Evolutionary conservation across 345 rosid species (phyloP).

Genomic region (Hibiscus tridactylites): DNA sequence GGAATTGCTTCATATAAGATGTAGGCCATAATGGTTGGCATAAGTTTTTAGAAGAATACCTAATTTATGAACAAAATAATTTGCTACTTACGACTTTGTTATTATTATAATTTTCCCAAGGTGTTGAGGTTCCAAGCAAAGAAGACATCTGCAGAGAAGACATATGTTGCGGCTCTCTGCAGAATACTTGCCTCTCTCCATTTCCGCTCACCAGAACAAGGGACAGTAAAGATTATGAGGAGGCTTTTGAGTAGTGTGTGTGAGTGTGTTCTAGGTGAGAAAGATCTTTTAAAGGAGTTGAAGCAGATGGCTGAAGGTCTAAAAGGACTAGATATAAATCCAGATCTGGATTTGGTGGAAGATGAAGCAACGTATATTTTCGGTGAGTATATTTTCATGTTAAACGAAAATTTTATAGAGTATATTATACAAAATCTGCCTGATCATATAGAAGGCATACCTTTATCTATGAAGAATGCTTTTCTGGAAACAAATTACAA

Average conservation of each 20-base stretch:
- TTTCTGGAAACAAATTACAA: background rate
- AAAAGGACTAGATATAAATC: conserved; percentile 40
- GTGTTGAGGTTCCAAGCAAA: conserved; percentile 53
- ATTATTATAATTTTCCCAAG: conserved; percentile 27
- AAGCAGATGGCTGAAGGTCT: conserved; percentile 52
- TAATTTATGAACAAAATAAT: background rate
- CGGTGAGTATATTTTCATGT: conserved; percentile 31
- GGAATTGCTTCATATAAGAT: background rate
- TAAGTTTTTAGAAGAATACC: too few species aligned
- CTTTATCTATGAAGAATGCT: background rate
- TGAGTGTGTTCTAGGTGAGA: conserved; percentile 46
- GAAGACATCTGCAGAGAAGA: conserved; percentile 76
- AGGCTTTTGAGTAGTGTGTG: conserved; percentile 41
- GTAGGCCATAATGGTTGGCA: background rate
- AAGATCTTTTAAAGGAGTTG: conserved; percentile 63
- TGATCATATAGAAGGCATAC: background rate
- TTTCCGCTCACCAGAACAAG: conserved; percentile 53
- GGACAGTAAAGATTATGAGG: conserved; percentile 53
- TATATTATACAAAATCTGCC: background rate
- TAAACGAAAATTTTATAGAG: background rate
- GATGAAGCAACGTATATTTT: conserved; percentile 51
- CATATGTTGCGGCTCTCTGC: conserved; percentile 62
- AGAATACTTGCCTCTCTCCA: conserved; percentile 54
- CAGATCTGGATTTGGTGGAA: conserved; percentile 46
- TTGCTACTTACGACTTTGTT: conserved; percentile 1